A percentile compares a stretch with the other conserved stretches of the same genome.
Evolutionary conservation across 2,329 filamentous ascomycete species (phyloP).

Genomic region (Alternaria sp.): DNA sequence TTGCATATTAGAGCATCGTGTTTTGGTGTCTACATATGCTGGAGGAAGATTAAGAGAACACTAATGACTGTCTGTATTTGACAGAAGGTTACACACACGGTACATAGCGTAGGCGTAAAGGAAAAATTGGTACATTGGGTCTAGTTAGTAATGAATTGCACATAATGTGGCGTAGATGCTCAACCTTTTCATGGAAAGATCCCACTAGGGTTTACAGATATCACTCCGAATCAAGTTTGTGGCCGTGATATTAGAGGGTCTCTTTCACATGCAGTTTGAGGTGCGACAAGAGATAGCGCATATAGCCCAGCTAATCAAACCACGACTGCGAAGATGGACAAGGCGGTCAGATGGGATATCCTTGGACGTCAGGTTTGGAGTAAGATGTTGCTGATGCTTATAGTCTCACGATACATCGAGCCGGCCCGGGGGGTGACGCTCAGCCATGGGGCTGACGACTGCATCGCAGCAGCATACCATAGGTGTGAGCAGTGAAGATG

Average conservation of each 20-base stretch:
- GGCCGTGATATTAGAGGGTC: not conserved
- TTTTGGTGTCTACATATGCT: not conserved
- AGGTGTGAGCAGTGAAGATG: not conserved
- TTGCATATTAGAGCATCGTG: constrained; percentile 31
- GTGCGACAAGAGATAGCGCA: not conserved
- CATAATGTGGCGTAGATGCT: not conserved
- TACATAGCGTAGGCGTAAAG: constrained; percentile 4
- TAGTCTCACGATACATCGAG: not conserved
- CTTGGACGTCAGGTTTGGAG: not conserved
- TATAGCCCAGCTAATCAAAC: no score
- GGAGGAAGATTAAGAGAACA: not conserved
- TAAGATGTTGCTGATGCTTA: not conserved
- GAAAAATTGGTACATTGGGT: not conserved
- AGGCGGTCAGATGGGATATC: not conserved
- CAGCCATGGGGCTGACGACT: constrained; percentile 8
- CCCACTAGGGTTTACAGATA: not conserved
- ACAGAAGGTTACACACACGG: not conserved
- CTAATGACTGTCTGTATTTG: not conserved
- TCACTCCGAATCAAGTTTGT: not conserved
- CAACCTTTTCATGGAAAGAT: not conserved
- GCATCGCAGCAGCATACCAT: not conserved
- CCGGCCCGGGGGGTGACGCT: not conserved
- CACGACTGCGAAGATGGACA: not conserved
- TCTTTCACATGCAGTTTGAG: not conserved
- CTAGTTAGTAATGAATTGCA: not conserved